A percentile compares a stretch with the other conserved stretches of the same genome.
Conservation (phyloP, 1,284 basidiomycete species). For the Thelephora terrestris region DNA sequence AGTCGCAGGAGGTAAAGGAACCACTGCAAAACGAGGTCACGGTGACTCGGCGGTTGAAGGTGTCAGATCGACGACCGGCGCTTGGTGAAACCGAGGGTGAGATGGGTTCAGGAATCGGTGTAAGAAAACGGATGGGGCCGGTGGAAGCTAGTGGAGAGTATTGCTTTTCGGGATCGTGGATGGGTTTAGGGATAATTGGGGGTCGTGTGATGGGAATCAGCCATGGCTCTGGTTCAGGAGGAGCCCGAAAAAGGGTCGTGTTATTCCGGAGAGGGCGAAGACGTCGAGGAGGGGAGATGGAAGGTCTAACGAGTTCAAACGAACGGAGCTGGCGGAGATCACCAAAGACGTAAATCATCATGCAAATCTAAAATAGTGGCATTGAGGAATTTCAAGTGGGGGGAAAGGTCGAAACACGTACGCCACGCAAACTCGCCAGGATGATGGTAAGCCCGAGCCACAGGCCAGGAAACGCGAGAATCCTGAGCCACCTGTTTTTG, state of each 20-base stretch:
- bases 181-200: slow-evolving; percentile 2
- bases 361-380: slow-evolving; percentile 21
- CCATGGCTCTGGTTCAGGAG: slow-evolving; percentile 1
- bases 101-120: background rate
- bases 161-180: background rate
- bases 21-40: slow-evolving; percentile 1
- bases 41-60: slow-evolving; percentile 7
- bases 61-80: slow-evolving; percentile 8
- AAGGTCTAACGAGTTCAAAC: slow-evolving; percentile 61
- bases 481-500: slow-evolving; percentile 41
- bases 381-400: slow-evolving; percentile 3
- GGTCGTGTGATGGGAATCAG: slow-evolving; percentile 15
- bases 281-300: slow-evolving; percentile 41
- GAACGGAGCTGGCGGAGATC: slow-evolving; percentile 68
- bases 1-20: background rate
- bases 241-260: slow-evolving; percentile 6
- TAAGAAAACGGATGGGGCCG: background rate
- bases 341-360: slow-evolving; percentile 74
- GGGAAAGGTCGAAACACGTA: slow-evolving; percentile 14
- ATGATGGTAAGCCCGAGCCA: slow-evolving; percentile 61
- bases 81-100: slow-evolving; percentile 5
- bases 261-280: slow-evolving; percentile 14
- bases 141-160: background rate
- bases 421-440: slow-evolving; percentile 55
- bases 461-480: slow-evolving; percentile 54